A percentile compares a stretch with the other conserved stretches of the same genome.
These are phyloP conservation scores for Debaryomycetaceae sp. DNA, from an alignment of 1,139 yeast genomes.

Conservation along the genomic window DNA sequence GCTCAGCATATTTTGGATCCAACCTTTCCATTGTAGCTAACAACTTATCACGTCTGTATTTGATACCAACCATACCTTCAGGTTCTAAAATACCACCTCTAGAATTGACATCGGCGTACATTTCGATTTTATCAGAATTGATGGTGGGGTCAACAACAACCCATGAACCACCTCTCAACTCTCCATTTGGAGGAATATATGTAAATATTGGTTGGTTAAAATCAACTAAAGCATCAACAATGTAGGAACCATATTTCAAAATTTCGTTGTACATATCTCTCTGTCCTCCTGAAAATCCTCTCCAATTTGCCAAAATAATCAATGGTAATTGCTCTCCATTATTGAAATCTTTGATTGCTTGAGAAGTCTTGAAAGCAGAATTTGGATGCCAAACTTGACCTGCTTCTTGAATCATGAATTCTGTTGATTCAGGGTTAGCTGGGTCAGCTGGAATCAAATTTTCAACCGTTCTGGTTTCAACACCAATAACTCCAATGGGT, in stretches of 20 bases:
- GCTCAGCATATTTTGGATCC: constrained; percentile 68
- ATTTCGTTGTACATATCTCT: constrained; percentile 99
- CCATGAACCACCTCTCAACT: constrained; percentile 99
- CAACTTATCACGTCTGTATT: constrained; percentile 90
- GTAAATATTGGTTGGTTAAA: constrained; percentile 96
- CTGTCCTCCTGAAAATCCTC: constrained; percentile 99
- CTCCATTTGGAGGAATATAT: constrained; percentile 97
- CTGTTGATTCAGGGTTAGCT: constrained; percentile 93
- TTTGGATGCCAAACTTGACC: constrained; percentile 99
- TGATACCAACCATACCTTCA: constrained; percentile 98
- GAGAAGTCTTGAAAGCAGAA: constrained; percentile 98
- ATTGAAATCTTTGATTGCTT: constrained; percentile 96
- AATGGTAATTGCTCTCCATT: constrained; percentile 96
- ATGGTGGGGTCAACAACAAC: constrained; percentile 98
- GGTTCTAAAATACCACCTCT: constrained; percentile 99
- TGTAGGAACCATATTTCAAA: constrained; percentile 91
- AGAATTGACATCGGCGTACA: constrained; percentile 97
- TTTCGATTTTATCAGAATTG: constrained; percentile 96
- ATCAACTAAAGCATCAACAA: constrained; percentile 94
- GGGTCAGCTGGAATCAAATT: constrained; percentile 96
- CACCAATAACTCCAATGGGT: constrained; percentile 97
- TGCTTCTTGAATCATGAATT: constrained; percentile 85
- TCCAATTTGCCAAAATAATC: constrained; percentile 98
- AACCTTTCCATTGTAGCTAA: constrained; percentile 86
- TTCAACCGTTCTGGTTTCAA: constrained; percentile 87